Percentiles rank a stretch among this genome's conserved stretches.
Conservation (phyloP, 1,284 basidiomycete species). For the Sutorius eximius region DNA sequence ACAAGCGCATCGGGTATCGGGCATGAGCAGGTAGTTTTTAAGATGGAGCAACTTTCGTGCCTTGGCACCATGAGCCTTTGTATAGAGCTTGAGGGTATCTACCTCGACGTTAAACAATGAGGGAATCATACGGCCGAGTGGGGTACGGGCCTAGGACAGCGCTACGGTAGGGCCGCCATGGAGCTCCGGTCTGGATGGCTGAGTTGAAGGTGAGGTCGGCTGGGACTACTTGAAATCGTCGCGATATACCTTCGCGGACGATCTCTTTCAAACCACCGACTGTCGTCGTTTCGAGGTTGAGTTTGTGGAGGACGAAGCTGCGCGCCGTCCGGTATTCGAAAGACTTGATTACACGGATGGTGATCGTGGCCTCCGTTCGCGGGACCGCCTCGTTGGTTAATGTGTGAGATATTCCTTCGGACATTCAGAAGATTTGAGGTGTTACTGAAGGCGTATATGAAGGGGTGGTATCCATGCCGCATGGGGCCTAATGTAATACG, state of each 20-base stretch:
- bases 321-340: conserved; percentile 92
- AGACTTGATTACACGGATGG: conserved; percentile 93
- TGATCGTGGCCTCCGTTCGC: conserved; percentile 75
- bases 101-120: conserved; percentile 3
- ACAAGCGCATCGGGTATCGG: not conserved
- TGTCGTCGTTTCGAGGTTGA: conserved; percentile 80
- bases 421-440: conserved; percentile 26
- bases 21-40: not conserved
- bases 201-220: conserved; percentile 14
- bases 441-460: conserved; percentile 13
- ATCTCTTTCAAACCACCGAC: conserved; percentile 76
- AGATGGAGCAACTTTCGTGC: conserved; percentile 37
- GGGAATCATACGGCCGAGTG: not conserved
- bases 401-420: conserved; percentile 48
- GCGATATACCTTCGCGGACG: conserved; percentile 57
- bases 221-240: not conserved
- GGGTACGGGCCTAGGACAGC: conserved; percentile 58
- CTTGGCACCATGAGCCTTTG: conserved; percentile 92
- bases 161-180: conserved; percentile 86
- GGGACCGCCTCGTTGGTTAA: conserved; percentile 70
- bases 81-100: conserved; percentile 96
- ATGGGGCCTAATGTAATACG: not conserved
- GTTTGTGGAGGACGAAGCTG: conserved; percentile 78
- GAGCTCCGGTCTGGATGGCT: conserved; percentile 73
- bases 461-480: not conserved